Conservation (phyloP, 768 basidiomycete genomes). For the Lentinula sp. region DNA sequence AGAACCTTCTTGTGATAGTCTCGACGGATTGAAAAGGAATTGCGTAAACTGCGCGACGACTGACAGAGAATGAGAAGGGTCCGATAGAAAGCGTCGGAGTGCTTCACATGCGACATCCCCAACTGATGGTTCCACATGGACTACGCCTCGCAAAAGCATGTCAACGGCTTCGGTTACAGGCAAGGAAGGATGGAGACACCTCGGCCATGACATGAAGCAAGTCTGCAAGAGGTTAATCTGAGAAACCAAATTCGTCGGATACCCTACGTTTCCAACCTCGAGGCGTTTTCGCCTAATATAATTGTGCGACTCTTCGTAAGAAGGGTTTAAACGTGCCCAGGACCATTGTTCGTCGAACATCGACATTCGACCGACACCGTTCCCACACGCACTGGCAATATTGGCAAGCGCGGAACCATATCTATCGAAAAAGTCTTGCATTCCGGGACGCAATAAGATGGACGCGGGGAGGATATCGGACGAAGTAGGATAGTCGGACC, state of each 20-base stretch:
- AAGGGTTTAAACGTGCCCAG: constrained; percentile 47
- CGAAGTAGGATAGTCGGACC: constrained; percentile 67
- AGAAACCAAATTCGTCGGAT: constrained; percentile 51
- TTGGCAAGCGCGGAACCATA: constrained; percentile 49
- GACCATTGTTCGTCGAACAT: constrained; percentile 85
- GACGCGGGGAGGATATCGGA: constrained; percentile 55
- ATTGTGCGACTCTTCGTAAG: constrained; percentile 68
- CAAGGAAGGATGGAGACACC: constrained; percentile 58
- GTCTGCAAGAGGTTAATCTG: constrained; percentile 70
- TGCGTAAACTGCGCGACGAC: constrained; percentile 62
- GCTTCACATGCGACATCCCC: constrained; percentile 64
- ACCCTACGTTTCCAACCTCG: constrained; percentile 56
- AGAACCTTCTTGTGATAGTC: constrained; percentile 58
- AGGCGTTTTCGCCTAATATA: constrained; percentile 63
- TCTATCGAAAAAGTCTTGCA: constrained; percentile 69
- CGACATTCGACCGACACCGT: constrained; percentile 67
- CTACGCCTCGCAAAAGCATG: constrained; percentile 74
- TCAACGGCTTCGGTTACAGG: constrained; percentile 61
- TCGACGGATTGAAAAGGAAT: constrained; percentile 68
- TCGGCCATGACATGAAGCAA: constrained; percentile 81
- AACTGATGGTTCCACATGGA: constrained; percentile 77
- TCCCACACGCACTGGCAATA: constrained; percentile 55
- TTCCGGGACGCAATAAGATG: constrained; percentile 54
- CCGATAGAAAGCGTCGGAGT: constrained; percentile 66
- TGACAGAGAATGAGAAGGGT: constrained; percentile 44